Base-by-base conservation (phyloP, 2,329 filamentous ascomycete genomes). In the Aspergillus unguis region DNA sequence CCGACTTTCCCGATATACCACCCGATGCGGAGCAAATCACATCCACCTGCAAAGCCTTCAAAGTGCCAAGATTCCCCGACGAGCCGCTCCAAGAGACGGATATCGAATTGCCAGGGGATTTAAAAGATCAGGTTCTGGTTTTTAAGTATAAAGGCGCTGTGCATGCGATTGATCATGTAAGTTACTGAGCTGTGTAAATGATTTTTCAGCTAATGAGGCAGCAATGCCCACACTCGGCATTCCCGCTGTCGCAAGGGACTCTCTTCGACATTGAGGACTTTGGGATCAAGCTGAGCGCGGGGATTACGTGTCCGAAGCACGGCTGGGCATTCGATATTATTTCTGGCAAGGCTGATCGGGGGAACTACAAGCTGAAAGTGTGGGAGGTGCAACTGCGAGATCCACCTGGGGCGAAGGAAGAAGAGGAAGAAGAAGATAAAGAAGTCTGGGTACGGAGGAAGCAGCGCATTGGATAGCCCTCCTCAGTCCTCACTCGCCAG, bases 241-340 rank as follows among this genome's bases (percentile, higher is more conserved):
- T 80, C 52, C 85, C 86, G 0, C 75, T 89, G 1, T 86, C 84
- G 0, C 77, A 80, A 40, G 85, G 83, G 0, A 79, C 70, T 0
- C 75, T 84, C 0, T 88, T 87, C 53, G 86, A 89, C 49, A 88
- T 89, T 60, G 86, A 89, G 59, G 86, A 89, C 55, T 89, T 88
- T 63, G 85, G 86, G 0, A 60, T 70, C 50, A 55, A 55, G 2
- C 59, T 70, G 8, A 69, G 66, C 0, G 77, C 82, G 0, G 86
- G 85, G 0, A 71, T 89, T 3, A 80, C 77, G 0, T 89, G 86
- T 65, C 84, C 85, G 0, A 87, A 87, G 57, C 85, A 88, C 56
- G 81, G 76, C 4, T 89, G 86, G 86, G 85, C 84, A 0, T 89
- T 88, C 66, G 86, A 89, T 63, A 61, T 88, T 2, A 80, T 83